Conservation (phyloP, 352 stramenopile species). For the Globisporangium ultimum region DNA sequence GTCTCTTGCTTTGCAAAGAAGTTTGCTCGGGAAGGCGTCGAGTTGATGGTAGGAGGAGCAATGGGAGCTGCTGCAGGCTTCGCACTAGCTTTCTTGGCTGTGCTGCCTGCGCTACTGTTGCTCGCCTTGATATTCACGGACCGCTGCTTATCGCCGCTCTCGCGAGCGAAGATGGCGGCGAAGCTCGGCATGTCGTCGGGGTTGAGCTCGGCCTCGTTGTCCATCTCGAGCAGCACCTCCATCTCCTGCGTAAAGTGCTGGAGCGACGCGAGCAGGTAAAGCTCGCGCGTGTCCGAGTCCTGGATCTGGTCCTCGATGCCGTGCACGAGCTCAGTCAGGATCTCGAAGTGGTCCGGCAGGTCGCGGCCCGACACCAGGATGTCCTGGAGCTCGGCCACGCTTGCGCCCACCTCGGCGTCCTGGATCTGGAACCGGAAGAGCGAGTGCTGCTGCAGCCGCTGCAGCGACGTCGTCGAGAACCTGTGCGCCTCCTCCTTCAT, state of each 20-base stretch:
- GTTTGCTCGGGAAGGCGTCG: not conserved
- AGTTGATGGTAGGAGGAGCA: not conserved
- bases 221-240: conserved; percentile 55
- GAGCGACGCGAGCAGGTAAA: conserved; percentile 57
- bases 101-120: not conserved
- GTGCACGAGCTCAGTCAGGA: conserved; percentile 31
- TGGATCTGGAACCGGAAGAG: conserved; percentile 74
- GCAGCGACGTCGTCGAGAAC: conserved; percentile 20
- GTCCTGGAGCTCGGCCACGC: conserved; percentile 43
- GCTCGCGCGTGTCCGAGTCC: conserved; percentile 31
- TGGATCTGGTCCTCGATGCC: conserved; percentile 42
- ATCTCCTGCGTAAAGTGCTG: conserved; percentile 65
- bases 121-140: not conserved
- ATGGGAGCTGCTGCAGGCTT: not conserved
- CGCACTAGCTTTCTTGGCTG: not conserved
- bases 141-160: not conserved
- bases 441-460: conserved; percentile 36
- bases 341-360: conserved; percentile 41
- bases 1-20: not conserved
- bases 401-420: conserved; percentile 27
- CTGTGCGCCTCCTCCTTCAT: conserved; percentile 2
- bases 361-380: conserved; percentile 37
- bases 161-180: conserved; percentile 15
- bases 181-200: conserved; percentile 23
- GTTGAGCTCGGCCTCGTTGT: conserved; percentile 24